Base-by-base conservation (phyloP, 208 protist species). In the Blastocrithidia nonstop region DNA sequence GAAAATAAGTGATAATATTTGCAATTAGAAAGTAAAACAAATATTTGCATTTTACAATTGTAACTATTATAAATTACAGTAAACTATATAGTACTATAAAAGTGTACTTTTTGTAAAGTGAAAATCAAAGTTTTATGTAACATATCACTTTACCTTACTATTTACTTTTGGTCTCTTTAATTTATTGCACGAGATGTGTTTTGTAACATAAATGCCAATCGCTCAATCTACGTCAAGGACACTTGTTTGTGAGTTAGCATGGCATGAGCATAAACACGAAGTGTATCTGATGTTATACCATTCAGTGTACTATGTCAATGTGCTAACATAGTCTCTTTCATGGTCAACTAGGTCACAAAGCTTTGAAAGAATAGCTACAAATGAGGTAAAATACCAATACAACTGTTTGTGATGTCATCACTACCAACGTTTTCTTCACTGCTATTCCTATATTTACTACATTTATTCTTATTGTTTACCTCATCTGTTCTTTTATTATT, bases 261-360 rank as follows among this genome's bases (percentile, higher is more conserved):
- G 2, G 53, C 52, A 25, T 86, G 68, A 17, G 48, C 65, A 47
- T 86, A 86, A 25, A 81, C 61, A 1, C 76, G 71, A 20, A 86
- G 25, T 4, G 66, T 77, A 53, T 80, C 66, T 1, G 71, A 16
- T 1, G 63, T 20, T 29, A 81, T 61, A 21, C 44, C 50, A 6
- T 32, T 3, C 1, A 45, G 15, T 1, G 41, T 15, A 3, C 31
- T 32, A 21, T 54, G 45, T 71, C 76, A 86, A 45, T 86, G 59
- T 0, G 61, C 54, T 23, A 77, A 33, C 19, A 74, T 53, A 16
- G 60, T 22, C 42, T 80, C 76, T 38, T 76, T 72, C 16, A 49
- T 1, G 0, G 66, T 48, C 6, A 78, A 50, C 28, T 66, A 57
- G 1, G 45, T 25, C 1, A 84, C 56, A 3, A 86, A 25, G 23